Percentiles rank a stretch among this genome's conserved stretches.
phyloP scores from a whole-genome alignment of 2,329 filamentous ascomycete species.

The Fusarium annulatum region DNA sequence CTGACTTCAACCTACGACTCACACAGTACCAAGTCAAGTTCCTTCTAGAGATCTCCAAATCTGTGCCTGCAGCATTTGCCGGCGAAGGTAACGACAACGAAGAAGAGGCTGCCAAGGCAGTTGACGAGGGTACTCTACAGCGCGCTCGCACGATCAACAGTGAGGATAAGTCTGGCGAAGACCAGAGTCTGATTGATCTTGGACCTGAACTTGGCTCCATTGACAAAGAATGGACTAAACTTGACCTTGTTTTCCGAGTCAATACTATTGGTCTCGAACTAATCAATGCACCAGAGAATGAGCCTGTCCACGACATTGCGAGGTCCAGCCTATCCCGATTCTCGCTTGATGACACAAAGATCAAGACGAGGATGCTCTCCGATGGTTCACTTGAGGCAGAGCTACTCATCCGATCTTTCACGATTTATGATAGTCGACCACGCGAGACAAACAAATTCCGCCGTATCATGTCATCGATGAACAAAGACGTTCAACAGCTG shows the following conservation, averaged over 20 bases:
- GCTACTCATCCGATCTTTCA: conserved; percentile 92
- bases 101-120: conserved; percentile 78
- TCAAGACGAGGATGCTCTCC: conserved; percentile 93
- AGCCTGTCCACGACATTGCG: conserved; percentile 82
- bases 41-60: conserved; percentile 85
- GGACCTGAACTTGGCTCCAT: conserved; percentile 76
- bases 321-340: conserved; percentile 90
- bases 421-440: conserved; percentile 90
- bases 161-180: conserved; percentile 49
- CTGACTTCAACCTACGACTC: conserved; percentile 88
- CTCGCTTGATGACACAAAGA: conserved; percentile 89
- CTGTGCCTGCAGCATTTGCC: conserved; percentile 88
- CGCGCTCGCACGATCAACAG: conserved; percentile 57
- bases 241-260: conserved; percentile 91
- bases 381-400: conserved; percentile 94
- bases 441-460: conserved; percentile 94
- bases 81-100: conserved; percentile 74
- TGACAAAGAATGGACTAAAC: conserved; percentile 85
- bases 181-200: conserved; percentile 63
- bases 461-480: conserved; percentile 97
- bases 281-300: conserved; percentile 78
- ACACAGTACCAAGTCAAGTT: conserved; percentile 94
- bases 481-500: conserved; percentile 94
- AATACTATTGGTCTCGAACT: conserved; percentile 90
- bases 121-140: conserved; percentile 68